Base-by-base conservation (phyloP, 768 basidiomycete genomes). In the Leccinum uliginosum region DNA sequence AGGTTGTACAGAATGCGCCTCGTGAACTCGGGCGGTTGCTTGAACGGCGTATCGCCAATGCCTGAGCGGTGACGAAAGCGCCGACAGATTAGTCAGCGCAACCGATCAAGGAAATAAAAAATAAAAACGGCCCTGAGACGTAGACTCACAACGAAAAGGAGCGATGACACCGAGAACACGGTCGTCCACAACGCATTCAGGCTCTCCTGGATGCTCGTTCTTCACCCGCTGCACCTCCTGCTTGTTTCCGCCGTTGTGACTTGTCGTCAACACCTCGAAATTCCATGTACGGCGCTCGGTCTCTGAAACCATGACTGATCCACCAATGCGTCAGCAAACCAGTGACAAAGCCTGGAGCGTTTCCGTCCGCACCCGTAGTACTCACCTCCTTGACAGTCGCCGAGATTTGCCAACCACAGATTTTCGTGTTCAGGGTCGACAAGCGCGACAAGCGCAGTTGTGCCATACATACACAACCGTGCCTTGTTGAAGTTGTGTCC, bases 371-470 rank as follows among this genome's bases (percentile, higher is more conserved):
- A 43, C 38, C 38, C 38, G 1, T 17, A 19, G 9, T 24, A 74
- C 85, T 60, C 60, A 88, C 88, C 77, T 58, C 87, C 87, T 76
- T 87, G 85, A 68, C 87, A 90, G 65, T 91, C 89, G 14, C 89
- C 89, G 26, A 91, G 76, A 65, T 90, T 90, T 6, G 88, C 89
- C 48, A 91, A 73, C 89, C 89, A 91, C 21, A 91, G 73, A 59
- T 89, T 82, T 64, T 80, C 75, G 59, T 81, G 80, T 19, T 82
- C 75, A 34, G 88, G 86, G 72, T 90, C 87, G 43, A 86, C 79
- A 35, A 91, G 77, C 9, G 89, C 80, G 43, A 91, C 80, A 30
- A 91, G 79, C 6, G 85, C 87, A 3, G 89, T 91, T 0, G 85
- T 88, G 21, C 89, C 89, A 62, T 89, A 87, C 82, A 91, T 87